These are phyloP conservation scores for Funneliformis mosseae DNA, from an alignment of 192 early-diverging fungal genomes.

Conservation along the genomic window DNA sequence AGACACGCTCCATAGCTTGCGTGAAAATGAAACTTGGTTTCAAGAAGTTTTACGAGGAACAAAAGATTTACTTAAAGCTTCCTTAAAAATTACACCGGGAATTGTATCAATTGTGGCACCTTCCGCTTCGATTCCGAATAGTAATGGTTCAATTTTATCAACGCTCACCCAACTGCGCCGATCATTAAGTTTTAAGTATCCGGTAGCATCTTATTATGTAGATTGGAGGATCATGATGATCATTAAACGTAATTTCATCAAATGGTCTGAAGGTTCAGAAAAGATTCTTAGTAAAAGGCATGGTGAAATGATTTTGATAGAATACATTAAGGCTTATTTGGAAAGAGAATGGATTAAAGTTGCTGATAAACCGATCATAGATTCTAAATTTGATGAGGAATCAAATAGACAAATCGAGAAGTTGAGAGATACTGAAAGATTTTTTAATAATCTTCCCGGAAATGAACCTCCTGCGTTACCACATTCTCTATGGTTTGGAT, in stretches of 20 bases:
- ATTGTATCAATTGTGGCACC: too few relatives aligned
- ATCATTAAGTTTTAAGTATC: too few relatives aligned
- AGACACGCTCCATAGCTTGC: not conserved
- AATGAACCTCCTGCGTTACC: not conserved
- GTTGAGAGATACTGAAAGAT: not conserved
- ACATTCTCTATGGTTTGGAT: not conserved
- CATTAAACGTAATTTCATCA: too few relatives aligned
- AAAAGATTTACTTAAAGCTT: not conserved
- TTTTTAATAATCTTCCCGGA: not conserved
- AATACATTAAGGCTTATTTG: not conserved
- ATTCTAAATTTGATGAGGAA: not conserved
- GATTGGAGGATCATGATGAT: too few relatives aligned
- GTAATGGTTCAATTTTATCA: too few relatives aligned
- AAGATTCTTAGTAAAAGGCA: too few relatives aligned
- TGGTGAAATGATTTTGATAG: too few relatives aligned
- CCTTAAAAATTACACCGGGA: not conserved
- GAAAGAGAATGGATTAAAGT: not conserved
- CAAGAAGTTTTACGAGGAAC: not conserved
- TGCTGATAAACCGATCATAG: not conserved
- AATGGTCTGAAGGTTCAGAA: too few relatives aligned
- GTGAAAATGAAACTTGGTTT: not conserved
- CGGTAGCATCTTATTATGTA: too few relatives aligned
- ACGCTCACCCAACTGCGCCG: too few relatives aligned
- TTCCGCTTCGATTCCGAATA: too few relatives aligned
- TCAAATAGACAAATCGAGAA: not conserved